Base-by-base conservation (phyloP, 306 rosid species). In the Pterocarpus macrocarpus region DNA sequence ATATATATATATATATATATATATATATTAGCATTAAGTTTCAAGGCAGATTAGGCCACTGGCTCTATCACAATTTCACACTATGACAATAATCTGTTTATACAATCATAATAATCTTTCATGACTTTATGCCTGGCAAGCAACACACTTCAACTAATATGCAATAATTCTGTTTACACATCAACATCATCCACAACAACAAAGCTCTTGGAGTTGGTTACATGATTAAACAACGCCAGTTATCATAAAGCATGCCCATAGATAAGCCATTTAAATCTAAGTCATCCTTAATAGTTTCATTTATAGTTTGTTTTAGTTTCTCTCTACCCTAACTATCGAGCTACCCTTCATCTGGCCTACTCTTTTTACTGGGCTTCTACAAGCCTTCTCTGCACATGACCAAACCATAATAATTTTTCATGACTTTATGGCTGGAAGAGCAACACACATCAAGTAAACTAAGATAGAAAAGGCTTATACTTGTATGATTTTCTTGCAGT, bases 401-500 rank as follows among this genome's bases (percentile, higher is more conserved):
- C 16, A 52, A 52, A 13, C 22, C 58, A 52, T 13, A n/a, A 52
- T 52, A 15, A 1, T 52, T 52, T 59, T 39, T 30, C 47, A 17
- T 44, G 45, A 70, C 45, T 61, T 69, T 53, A n/a, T 36, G 17
- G 43, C 64, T 73, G 22, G 32, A 69, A 73, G 59, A 72, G 35
- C 61, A 81, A 65, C 63, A 85, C 16, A 44, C 17, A 81, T 49
- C 58, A 47, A 59, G 74, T 47, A 78, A 71, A 53, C 73, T 64
- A 80, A 76, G 78, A 78, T 35, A 73, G 43, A 82, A 71, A 68
- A 84, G 80, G 88, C 64, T 72, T 64, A 36, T 93, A 95, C 99
- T 88, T 90, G 79, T 90, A 90, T 70, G 79, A 63, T 89, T 88
- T 95, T 70, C 84, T 69, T 15, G 87, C 81, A 82, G 90, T 83